Evolutionary conservation across 1,139 yeast species (phyloP).

Genomic region (Lizanozyma gosingica): DNA sequence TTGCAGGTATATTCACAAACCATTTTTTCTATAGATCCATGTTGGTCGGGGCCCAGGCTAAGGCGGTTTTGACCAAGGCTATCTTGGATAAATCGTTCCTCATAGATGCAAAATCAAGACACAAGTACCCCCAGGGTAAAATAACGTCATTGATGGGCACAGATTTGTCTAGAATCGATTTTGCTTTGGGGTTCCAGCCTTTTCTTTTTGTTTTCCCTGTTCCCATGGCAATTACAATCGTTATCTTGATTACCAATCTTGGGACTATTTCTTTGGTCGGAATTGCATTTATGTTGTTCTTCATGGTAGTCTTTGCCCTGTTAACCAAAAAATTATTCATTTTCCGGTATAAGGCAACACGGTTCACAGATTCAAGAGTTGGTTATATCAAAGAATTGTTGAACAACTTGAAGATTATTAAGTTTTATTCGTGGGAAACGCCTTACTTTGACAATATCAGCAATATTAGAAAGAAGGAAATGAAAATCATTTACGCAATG

Average conservation of each 20-base stretch:
- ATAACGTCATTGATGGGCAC: constrained; percentile 41
- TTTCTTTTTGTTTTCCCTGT: constrained; percentile 8
- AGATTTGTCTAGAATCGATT: constrained; percentile 14
- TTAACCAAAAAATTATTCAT: constrained; percentile 29
- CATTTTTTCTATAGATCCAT: constrained; percentile 21
- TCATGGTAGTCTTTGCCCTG: constrained; percentile 10
- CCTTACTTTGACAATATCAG: constrained; percentile 43
- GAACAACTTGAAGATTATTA: constrained; percentile 58
- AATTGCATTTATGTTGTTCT: constrained; percentile 18
- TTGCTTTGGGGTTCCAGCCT: constrained; percentile 9
- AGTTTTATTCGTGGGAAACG: constrained; percentile 69
- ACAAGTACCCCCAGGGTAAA: constrained; percentile 54
- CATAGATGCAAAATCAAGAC: constrained; percentile 51
- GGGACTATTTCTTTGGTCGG: constrained; percentile 20
- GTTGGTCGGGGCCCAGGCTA: constrained; percentile 54
- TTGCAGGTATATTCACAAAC: constrained; percentile 16
- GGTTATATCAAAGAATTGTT: constrained; percentile 55
- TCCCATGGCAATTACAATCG: constrained; percentile 36
- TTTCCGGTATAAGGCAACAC: constrained; percentile 35
- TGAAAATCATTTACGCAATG: constrained; percentile 39
- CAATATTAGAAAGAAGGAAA: constrained; percentile 39
- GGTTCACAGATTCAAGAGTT: constrained; percentile 51
- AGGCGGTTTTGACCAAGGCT: constrained; percentile 59
- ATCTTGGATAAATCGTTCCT: constrained; percentile 57
- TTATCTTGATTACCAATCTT: constrained; percentile 30